A percentile compares a stretch with the other conserved stretches of the same genome.
Conservation (phyloP, 2,329 filamentous ascomycete species). For the Talaromyces albobiverticillius region DNA sequence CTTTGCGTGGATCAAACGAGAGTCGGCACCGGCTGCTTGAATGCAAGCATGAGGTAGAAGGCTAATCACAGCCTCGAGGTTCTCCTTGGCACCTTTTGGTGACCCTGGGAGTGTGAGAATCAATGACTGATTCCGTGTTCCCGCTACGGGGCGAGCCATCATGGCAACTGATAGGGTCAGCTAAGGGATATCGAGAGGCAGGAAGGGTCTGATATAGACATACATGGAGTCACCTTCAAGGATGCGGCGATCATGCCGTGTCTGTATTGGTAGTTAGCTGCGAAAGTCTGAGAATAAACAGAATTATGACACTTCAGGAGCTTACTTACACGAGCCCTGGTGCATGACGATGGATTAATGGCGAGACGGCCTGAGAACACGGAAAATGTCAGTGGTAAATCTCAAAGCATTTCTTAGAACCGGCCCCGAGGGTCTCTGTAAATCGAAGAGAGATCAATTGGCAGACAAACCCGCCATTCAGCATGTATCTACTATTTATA, state of each 20-base stretch:
- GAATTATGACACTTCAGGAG: background rate
- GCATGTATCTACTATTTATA: slow-evolving; percentile 10
- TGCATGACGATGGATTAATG: slow-evolving; percentile 79
- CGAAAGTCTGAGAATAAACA: background rate
- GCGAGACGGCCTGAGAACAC: slow-evolving; percentile 64
- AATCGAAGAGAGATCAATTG: slow-evolving; percentile 1
- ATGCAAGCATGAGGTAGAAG: slow-evolving; percentile 93
- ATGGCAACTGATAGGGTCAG: slow-evolving; percentile 68
- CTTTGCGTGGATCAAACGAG: slow-evolving; percentile 72
- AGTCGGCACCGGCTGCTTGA: slow-evolving; percentile 80
- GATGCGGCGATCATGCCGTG: slow-evolving; percentile 91
- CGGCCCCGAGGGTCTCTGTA: too few species aligned
- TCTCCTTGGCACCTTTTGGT: slow-evolving; percentile 92
- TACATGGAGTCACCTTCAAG: slow-evolving; percentile 83
- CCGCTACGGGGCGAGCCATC: slow-evolving; percentile 93
- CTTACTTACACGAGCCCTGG: slow-evolving; percentile 70
- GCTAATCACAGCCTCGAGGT: slow-evolving; percentile 82
- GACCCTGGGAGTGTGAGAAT: slow-evolving; percentile 91
- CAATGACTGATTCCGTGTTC: slow-evolving; percentile 74
- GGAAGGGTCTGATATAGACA: slow-evolving; percentile 36
- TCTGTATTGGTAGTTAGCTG: slow-evolving; percentile 37
- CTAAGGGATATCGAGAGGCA: slow-evolving; percentile 12
- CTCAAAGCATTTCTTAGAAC: too few species aligned
- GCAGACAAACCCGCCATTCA: background rate
- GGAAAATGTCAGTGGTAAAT: slow-evolving; percentile 15